Evolutionary conservation across 208 protist species (phyloP).

Genomic region (Leishmania gerbilli): DNA sequence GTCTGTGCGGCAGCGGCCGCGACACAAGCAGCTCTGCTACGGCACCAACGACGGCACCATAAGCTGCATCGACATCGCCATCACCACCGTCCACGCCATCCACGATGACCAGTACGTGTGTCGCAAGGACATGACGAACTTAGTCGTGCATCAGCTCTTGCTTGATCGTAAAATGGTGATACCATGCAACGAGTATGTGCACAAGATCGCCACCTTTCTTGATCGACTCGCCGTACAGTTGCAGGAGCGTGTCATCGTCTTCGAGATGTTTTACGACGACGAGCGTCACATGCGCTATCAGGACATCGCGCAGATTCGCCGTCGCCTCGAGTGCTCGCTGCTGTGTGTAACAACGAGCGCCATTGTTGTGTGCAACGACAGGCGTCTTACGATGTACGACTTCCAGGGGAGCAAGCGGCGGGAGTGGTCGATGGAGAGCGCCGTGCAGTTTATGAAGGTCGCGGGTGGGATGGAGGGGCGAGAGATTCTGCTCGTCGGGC

Average conservation of each 20-base stretch:
- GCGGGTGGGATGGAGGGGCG: constrained; percentile 86
- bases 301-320: constrained; percentile 91
- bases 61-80: constrained; percentile 82
- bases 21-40: constrained; percentile 79
- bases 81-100: constrained; percentile 93
- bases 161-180: constrained; percentile 87
- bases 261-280: constrained; percentile 94
- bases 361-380: constrained; percentile 91
- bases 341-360: constrained; percentile 91
- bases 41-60: constrained; percentile 93
- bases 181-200: constrained; percentile 95
- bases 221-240: constrained; percentile 95
- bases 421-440: constrained; percentile 95
- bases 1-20: constrained; percentile 77
- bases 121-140: constrained; percentile 95
- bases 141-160: constrained; percentile 95
- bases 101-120: constrained; percentile 96
- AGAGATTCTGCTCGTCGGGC: constrained; percentile 94
- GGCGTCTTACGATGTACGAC: constrained; percentile 89
- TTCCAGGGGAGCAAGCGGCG: constrained; percentile 90
- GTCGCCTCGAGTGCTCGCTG: constrained; percentile 92
- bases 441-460: constrained; percentile 95
- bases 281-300: constrained; percentile 88
- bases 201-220: constrained; percentile 94
- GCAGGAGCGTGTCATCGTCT: constrained; percentile 92